Evolutionary conservation across 176 grass and related monocot species (phyloP), one percentile per base, ranked within the genome.

Genomic region (Oryza nivara): DNA sequence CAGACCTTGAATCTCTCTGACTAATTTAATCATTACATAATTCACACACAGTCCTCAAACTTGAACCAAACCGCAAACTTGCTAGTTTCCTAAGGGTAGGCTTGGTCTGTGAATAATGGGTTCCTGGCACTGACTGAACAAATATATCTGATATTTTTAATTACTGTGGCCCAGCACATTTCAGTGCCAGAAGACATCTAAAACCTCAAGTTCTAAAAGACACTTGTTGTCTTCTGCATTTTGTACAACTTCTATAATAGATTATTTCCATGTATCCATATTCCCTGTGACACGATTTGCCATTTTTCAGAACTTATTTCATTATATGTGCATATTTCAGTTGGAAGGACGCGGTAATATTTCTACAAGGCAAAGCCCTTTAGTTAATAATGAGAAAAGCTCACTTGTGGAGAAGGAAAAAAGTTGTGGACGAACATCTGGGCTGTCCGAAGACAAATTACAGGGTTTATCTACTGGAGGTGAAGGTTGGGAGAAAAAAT

Each of bases 401-500:
- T 54, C 69, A 86, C 38, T 54, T 46, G 11, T 91, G 38, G 94
- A 92, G 41, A 97, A 94, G 76, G 92, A 94, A 70, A 97, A 92
- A 75, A 89, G 34, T 64, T 79, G 38, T 61, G 61, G 82, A 84
- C 73, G 75, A 77, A 74, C 60, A 80, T 88, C 86, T 56, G 72
- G 68, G 34, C 67, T 82, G 61, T 84, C 82, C 70, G 92, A 97
- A 65, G 95, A 92, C 7, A 97, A 97, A 83, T 75, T 88, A 44
- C 86, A 74, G 58, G 81, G 41, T 60, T 80, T 94, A 68, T 78
- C 95, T 78, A 80, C 94, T 44, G 91, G 87, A 9, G 52, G 91
- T 76, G 94, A 97, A 65, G 94, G 78, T 10, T 94, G 89, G 91
- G 94, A 92, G 60, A 97, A 92, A 65, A 97, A 92, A 68, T 49